These are phyloP conservation scores for Chlamydomonas reinhardtii DNA, from an alignment of 163 green algal genomes.

Conservation along the genomic window DNA sequence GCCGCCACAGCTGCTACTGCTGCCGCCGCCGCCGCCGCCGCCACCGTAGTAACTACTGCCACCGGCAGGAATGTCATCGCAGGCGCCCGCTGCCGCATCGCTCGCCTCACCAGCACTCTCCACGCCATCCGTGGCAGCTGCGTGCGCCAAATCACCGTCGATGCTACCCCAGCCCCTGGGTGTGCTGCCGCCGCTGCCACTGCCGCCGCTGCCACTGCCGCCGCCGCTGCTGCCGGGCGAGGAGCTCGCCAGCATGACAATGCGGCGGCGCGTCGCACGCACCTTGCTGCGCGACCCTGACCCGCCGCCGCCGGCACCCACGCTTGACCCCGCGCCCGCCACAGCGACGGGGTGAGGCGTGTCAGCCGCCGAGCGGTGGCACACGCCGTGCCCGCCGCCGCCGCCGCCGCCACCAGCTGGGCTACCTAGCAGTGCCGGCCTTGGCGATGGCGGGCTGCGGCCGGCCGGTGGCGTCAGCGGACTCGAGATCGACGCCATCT, in stretches of 20 bases:
- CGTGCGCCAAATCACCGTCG: no score
- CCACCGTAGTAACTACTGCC: not conserved
- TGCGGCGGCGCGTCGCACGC: conserved; percentile 1
- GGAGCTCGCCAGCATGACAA: not conserved
- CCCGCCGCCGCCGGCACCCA: not conserved
- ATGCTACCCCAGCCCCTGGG: no score
- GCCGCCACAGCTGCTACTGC: not conserved
- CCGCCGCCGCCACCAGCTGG: not conserved
- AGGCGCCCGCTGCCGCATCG: not conserved
- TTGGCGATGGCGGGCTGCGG: not conserved
- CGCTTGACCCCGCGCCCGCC: not conserved
- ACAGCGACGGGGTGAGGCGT: not conserved
- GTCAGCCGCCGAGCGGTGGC: not conserved
- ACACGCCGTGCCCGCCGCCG: not conserved
- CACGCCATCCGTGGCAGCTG: no score
- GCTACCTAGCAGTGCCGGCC: not conserved
- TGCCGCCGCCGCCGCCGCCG: no score
- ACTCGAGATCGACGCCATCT: no score
- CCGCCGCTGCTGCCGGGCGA: not conserved
- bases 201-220: not conserved
- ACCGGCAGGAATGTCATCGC: no score
- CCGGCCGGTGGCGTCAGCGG: not conserved
- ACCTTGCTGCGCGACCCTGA: not conserved
- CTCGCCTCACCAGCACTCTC: no score
- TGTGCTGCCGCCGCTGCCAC: not conserved